These are phyloP conservation scores for Fusarium nisikadoi DNA, from an alignment of 2,329 filamentous ascomycete genomes.

Conservation along the genomic window DNA sequence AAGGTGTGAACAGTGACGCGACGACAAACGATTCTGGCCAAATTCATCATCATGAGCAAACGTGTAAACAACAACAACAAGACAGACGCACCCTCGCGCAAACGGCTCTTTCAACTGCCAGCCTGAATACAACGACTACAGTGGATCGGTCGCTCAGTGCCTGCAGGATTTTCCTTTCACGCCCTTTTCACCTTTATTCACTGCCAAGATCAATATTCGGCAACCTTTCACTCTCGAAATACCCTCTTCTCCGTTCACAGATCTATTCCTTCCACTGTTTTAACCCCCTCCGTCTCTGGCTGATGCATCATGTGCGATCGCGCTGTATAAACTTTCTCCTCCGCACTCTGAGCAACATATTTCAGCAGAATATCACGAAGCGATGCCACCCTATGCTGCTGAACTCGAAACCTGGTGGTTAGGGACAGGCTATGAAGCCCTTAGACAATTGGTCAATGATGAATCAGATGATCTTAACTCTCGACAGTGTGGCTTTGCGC, in stretches of 20 bases:
- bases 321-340: background rate
- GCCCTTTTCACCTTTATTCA: background rate
- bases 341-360: background rate
- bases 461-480: constrained; percentile 28
- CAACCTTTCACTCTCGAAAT: background rate
- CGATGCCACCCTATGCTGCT: constrained; percentile 47
- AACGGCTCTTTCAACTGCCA: background rate
- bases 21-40: background rate
- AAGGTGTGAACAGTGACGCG: constrained; percentile 6
- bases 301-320: background rate
- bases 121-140: background rate
- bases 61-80: constrained; percentile 7
- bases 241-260: background rate
- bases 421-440: constrained; percentile 35
- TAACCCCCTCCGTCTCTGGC: background rate
- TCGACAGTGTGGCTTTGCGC: constrained; percentile 49
- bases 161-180: background rate
- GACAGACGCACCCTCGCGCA: background rate
- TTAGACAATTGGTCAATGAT: constrained; percentile 43
- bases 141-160: background rate
- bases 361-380: background rate
- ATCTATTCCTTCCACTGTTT: background rate
- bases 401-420: constrained; percentile 52
- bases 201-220: background rate
- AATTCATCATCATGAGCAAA: constrained; percentile 3